Conservation (phyloP, 202 grass and related monocot species). For the Setaria italica region DNA sequence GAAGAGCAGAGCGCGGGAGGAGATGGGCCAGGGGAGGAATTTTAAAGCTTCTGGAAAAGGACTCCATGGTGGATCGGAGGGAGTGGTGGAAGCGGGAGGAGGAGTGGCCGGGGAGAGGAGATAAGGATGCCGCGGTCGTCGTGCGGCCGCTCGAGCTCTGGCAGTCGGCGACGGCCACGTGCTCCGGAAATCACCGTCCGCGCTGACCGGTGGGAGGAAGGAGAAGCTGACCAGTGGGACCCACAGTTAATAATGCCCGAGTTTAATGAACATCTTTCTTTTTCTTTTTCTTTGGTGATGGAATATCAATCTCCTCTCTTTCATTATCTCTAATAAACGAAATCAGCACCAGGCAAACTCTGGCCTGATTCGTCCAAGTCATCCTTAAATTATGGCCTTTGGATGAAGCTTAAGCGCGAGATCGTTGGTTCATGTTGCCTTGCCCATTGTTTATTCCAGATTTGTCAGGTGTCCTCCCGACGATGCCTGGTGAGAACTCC, state of each 20-base stretch:
- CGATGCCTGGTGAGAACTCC: no score
- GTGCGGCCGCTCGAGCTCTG: not conserved
- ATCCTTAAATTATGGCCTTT: no score
- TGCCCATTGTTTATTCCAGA: no score
- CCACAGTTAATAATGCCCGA: not conserved
- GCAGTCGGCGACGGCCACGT: not conserved
- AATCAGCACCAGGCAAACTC: no score
- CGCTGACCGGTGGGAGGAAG: not conserved
- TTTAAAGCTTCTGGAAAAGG: not conserved
- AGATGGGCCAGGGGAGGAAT: not conserved
- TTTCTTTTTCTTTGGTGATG: no score
- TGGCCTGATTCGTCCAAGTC: no score
- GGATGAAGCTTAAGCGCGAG: no score
- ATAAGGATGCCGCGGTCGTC: constrained; percentile 7
- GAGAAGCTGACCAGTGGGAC: not conserved
- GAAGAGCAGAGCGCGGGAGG: not conserved
- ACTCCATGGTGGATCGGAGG: not conserved
- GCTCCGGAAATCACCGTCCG: not conserved
- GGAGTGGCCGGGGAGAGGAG: not conserved
- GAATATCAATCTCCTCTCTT: no score
- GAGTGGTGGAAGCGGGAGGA: not conserved
- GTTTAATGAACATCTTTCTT: no score
- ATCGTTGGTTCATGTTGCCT: no score
- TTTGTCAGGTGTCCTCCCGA: no score
- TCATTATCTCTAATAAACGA: no score